Evolutionary conservation across 768 basidiomycete genomes (phyloP).

Genomic region (Pluteus cervinus): DNA sequence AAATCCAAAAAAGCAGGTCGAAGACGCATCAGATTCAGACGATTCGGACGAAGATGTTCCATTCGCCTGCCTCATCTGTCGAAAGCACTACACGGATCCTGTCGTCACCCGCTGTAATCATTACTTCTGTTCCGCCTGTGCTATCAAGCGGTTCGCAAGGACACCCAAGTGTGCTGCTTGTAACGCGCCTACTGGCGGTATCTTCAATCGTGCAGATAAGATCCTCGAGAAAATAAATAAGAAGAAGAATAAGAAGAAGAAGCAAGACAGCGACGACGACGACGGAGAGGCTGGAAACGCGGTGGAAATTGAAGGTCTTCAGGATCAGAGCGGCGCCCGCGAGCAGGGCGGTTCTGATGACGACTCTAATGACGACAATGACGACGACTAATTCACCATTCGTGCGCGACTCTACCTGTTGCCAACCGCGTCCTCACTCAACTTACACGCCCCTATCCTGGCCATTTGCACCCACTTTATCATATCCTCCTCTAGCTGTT

Average conservation of each 20-base stretch:
- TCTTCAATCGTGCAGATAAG: constrained; percentile 95
- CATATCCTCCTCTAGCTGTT: too few species aligned
- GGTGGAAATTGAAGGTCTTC: constrained; percentile 64
- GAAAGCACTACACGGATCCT: constrained; percentile 91
- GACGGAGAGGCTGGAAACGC: constrained; percentile 29
- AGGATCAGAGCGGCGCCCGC: constrained; percentile 22
- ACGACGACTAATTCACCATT: background rate
- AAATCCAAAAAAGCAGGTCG: constrained; percentile 56
- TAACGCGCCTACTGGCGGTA: constrained; percentile 87
- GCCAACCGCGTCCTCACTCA: too few species aligned
- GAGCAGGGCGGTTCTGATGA: constrained; percentile 27
- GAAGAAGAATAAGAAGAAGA: constrained; percentile 54
- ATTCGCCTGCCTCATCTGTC: constrained; percentile 97
- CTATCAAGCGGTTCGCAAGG: constrained; percentile 90
- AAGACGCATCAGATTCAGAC: constrained; percentile 54
- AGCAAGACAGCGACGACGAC: constrained; percentile 40
- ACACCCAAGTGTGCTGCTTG: constrained; percentile 96
- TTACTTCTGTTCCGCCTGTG: constrained; percentile 93
- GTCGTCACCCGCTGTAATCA: constrained; percentile 95
- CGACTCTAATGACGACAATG: background rate
- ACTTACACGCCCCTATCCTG: too few species aligned
- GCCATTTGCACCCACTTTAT: too few species aligned
- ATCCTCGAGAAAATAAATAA: constrained; percentile 83
- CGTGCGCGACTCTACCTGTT: too few species aligned
- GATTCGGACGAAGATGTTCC: constrained; percentile 85